Conservation (phyloP, 2,329 filamentous ascomycete species). For the Fusarium subglutinans region DNA sequence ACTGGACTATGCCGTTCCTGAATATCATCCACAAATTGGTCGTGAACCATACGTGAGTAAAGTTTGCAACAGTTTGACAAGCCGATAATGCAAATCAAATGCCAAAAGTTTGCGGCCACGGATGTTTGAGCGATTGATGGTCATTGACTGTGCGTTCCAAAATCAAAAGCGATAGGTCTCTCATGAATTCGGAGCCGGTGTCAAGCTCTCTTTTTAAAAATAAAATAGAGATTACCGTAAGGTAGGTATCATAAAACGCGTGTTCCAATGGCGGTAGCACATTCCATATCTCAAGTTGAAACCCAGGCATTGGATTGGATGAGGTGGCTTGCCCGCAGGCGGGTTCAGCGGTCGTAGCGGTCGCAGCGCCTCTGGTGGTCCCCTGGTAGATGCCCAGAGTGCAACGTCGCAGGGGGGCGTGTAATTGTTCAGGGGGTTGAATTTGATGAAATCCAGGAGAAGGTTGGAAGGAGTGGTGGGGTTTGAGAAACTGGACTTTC, state of each 20-base stretch:
- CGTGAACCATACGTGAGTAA: conserved; percentile 7
- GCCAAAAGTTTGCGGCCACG: not conserved
- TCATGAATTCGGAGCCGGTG: not conserved
- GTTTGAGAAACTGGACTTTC: not conserved
- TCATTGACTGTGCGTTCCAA: not conserved
- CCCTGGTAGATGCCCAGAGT: conserved; percentile 9
- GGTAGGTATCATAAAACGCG: conserved; percentile 25
- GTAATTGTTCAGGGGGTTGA: conserved; percentile 15
- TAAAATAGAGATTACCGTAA: not conserved
- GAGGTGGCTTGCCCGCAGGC: conserved; percentile 39
- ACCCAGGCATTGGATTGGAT: conserved; percentile 41
- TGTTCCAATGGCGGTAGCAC: conserved; percentile 39
- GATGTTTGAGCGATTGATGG: not conserved
- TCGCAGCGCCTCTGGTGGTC: conserved; percentile 34
- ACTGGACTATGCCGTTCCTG: conserved; percentile 28
- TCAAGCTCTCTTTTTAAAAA: not conserved
- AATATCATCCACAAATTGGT: conserved; percentile 22
- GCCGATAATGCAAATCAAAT: not conserved
- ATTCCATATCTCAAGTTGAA: conserved; percentile 39
- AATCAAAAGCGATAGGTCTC: not conserved
- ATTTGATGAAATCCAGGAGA: conserved; percentile 24
- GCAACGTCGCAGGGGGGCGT: conserved; percentile 17
- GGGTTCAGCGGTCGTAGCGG: conserved; percentile 38
- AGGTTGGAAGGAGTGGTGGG: conserved; percentile 23
- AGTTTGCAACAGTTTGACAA: not conserved